Base-by-base conservation (phyloP, 1,284 basidiomycete species). In the Butyriboletus appendiculatus region DNA sequence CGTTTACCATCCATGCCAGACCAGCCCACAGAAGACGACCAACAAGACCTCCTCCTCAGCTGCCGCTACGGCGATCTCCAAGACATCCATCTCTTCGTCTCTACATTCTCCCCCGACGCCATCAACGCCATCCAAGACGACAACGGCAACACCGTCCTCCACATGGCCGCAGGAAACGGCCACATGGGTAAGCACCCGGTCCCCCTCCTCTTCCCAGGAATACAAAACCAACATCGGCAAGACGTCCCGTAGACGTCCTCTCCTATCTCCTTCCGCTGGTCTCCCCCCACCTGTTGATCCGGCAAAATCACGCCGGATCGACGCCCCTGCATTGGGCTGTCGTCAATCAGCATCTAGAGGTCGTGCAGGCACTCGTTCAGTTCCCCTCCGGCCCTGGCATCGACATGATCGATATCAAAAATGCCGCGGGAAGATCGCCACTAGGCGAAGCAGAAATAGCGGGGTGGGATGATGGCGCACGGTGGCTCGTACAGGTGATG, bases 311-410 rank as follows among this genome's bases (percentile, higher is more conserved):
- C 41, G 79, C 89, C 2, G 80, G 84, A 54, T 93, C 91, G 15
- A 94, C 91, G 2, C 79, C 94, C 6, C 73, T 96, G 11, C 94
- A 96, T 68, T 96, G 93, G 93, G 93, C 94, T 0, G 84, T 90
- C 1, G 69, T 94, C 39, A 96, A 96, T 71, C 77, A 81, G 15
- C 92, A 95, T 60, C 79, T 95, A 7, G 64, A 72, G 10, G 71
- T 85, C 48, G 81, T 84, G 1, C 79, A 89, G 68, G 77, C 76
- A n/a, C 81, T 96, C 33, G 83, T 94, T 14, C 70, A 76, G 51
- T 78, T 78, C 59, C 74, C 80, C 0, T 62, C 61, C 20, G 85
- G 86, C 0, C 81, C 84, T 0, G 88, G 89, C 0, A 65, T 79
- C 3, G 76, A 79, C 61, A 69, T 92, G 49, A 88, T 93, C 53